Evolutionary conservation across 2,329 filamentous ascomycete species (phyloP).

Genomic region (Phyllosticta citribraziliensis): DNA sequence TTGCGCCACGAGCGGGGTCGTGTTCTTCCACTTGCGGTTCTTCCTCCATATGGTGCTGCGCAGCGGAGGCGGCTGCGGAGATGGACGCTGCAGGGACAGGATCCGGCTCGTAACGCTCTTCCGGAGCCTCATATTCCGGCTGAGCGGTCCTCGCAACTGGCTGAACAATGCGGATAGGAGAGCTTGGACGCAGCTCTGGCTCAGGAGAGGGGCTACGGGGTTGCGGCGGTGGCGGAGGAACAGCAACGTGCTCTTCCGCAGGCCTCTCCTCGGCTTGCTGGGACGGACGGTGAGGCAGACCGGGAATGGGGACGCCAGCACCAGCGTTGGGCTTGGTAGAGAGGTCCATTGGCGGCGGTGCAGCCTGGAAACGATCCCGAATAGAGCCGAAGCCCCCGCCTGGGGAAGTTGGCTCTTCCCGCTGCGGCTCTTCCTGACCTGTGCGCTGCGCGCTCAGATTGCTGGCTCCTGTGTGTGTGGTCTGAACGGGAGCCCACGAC

Average conservation of each 20-base stretch:
- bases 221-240: constrained; percentile 30
- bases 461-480: constrained; percentile 53
- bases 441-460: constrained; percentile 53
- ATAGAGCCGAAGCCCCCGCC: constrained; percentile 62
- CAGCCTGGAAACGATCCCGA: constrained; percentile 68
- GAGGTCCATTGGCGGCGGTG: constrained; percentile 54
- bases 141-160: constrained; percentile 61
- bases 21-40: constrained; percentile 53
- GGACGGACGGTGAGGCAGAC: constrained; percentile 53
- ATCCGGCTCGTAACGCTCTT: constrained; percentile 41
- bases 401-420: constrained; percentile 45
- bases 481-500: constrained; percentile 78
- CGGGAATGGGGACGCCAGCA: constrained; percentile 64
- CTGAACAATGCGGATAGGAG: constrained; percentile 76
- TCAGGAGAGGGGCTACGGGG: constrained; percentile 39
- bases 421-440: constrained; percentile 42
- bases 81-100: constrained; percentile 57
- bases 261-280: constrained; percentile 37
- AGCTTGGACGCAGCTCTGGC: constrained; percentile 46
- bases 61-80: constrained; percentile 50
- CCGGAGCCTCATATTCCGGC: constrained; percentile 42
- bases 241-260: constrained; percentile 41
- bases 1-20: constrained; percentile 44
- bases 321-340: constrained; percentile 58
- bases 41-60: constrained; percentile 51